These are phyloP conservation scores for Naganishia sp. DNA, from an alignment of 1,284 basidiomycete genomes.

Conservation along the genomic window DNA sequence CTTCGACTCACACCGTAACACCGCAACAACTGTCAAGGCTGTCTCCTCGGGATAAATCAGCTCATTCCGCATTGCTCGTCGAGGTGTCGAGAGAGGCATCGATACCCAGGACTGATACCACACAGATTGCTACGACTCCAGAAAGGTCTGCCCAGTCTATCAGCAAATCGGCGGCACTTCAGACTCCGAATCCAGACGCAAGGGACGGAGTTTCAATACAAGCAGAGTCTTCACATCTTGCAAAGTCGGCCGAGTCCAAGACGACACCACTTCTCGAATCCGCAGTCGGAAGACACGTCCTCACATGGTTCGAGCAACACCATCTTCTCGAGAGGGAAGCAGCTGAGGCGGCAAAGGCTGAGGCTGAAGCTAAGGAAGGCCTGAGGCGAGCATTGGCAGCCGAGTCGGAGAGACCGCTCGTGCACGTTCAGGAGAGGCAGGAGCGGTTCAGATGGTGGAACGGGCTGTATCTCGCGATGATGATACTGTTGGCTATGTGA, in stretches of 20 bases:
- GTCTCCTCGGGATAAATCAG: too few species aligned
- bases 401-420: background rate
- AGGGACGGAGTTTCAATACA: background rate
- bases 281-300: background rate
- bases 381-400: background rate
- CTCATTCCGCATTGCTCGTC: too few species aligned
- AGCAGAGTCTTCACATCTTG: background rate
- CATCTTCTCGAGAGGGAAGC: slow-evolving; percentile 4
- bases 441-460: background rate
- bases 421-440: background rate
- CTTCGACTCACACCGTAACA: too few species aligned
- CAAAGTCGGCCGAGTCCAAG: background rate
- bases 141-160: too few species aligned
- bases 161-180: too few species aligned
- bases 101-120: too few species aligned
- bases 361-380: background rate
- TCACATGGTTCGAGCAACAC: slow-evolving; percentile 4
- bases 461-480: background rate
- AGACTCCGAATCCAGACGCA: too few species aligned
- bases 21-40: too few species aligned
- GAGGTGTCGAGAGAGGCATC: too few species aligned
- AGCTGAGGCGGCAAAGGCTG: background rate
- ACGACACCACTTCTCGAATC: background rate
- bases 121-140: too few species aligned
- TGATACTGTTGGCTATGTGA: background rate